These are phyloP conservation scores for Vaccinium macrocarpon DNA, from an alignment of 148 eudicot species.

Conservation along the genomic window DNA sequence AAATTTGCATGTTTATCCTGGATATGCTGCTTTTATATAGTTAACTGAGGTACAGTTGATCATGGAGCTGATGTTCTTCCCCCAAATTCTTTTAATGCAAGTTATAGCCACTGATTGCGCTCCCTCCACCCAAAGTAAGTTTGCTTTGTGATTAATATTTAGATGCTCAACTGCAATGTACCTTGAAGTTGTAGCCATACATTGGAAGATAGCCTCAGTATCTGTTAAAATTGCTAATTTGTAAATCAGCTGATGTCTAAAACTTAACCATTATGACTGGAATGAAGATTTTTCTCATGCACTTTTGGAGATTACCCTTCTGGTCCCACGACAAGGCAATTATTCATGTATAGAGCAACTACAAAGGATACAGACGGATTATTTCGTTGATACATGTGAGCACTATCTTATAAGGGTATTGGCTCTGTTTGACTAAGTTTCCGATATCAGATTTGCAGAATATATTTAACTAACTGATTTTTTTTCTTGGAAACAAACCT, in stretches of 20 bases:
- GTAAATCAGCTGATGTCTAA: not conserved
- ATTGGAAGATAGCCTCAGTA: not conserved
- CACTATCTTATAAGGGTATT: not conserved
- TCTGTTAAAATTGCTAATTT: not conserved
- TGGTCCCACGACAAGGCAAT: not conserved
- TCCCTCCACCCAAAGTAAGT: not conserved
- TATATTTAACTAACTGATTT: too few species aligned
- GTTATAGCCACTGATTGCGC: not conserved
- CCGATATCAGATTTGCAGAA: too few species aligned
- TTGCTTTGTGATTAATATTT: not conserved
- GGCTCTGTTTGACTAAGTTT: too few species aligned
- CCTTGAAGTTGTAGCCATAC: not conserved
- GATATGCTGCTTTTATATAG: not conserved
- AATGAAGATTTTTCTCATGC: not conserved
- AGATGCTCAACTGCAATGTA: not conserved
- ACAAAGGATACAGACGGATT: not conserved
- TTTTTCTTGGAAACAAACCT: too few species aligned
- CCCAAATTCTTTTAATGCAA: not conserved
- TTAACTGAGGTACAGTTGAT: not conserved
- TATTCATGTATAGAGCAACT: not conserved
- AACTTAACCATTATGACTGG: not conserved
- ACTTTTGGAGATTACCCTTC: not conserved
- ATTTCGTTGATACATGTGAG: not conserved
- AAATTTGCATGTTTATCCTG: not conserved
- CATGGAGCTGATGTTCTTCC: not conserved